Conservation (phyloP, 163 green algal species). For the Scenedesmus sp. region DNA sequence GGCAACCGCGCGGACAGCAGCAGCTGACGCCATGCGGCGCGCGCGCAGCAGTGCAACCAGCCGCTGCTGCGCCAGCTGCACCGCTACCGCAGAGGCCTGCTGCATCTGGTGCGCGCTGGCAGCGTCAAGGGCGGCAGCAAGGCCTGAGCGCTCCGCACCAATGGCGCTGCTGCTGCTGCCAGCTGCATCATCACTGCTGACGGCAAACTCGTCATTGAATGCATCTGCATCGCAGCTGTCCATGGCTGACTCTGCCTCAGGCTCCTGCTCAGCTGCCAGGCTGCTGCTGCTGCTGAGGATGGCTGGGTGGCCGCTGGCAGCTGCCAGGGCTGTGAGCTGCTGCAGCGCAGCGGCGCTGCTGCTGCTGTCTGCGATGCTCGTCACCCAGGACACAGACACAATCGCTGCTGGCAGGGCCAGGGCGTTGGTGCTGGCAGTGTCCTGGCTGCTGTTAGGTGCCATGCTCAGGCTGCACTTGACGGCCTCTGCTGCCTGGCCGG, state of each 20-base stretch:
- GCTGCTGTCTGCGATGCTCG: neutral
- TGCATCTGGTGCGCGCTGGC: conserved; percentile 35
- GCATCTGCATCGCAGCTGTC: conserved; percentile 39
- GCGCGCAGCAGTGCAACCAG: conserved; percentile 8
- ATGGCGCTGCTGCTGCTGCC: neutral
- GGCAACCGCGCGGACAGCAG: neutral
- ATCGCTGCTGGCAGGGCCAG: neutral
- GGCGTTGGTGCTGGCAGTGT: neutral
- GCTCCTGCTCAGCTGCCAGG: neutral
- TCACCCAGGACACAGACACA: conserved; percentile 2
- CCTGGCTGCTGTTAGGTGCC: neutral
- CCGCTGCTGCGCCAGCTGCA: conserved; percentile 15
- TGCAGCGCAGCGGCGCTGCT: neutral
- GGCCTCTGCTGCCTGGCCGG: conserved; percentile 31
- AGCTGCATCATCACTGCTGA: neutral
- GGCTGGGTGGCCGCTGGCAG: conserved; percentile 11
- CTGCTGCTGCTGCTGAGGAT: conserved; percentile 20
- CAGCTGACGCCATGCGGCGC: neutral
- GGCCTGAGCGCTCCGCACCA: neutral
- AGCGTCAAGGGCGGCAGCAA: neutral
- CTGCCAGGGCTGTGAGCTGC: conserved; percentile 36
- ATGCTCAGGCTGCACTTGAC: neutral
- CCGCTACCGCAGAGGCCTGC: neutral
- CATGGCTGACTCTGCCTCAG: neutral
- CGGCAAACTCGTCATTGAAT: conserved; percentile 47